Evolutionary conservation across 176 grass and related monocot genomes (phyloP).

Genomic region (Eleusine coracana): DNA sequence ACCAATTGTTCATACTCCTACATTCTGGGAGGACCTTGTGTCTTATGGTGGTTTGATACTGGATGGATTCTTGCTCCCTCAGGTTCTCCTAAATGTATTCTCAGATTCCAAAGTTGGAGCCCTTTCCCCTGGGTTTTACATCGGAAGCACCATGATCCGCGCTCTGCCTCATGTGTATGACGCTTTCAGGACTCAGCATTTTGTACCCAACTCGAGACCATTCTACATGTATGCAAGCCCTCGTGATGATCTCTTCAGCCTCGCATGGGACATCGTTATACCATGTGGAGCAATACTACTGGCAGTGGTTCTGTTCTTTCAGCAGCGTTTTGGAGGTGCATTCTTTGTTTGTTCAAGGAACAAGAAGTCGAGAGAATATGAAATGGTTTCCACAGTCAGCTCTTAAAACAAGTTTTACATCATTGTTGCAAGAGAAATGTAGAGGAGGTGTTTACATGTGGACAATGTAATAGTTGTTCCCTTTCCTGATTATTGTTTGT

Average conservation of each 20-base stretch:
- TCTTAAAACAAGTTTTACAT: constrained; percentile 36
- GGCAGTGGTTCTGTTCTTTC: constrained; percentile 54
- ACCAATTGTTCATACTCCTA: constrained; percentile 33
- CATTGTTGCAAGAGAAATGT: constrained; percentile 11
- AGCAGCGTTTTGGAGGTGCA: constrained; percentile 66
- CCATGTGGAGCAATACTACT: constrained; percentile 57
- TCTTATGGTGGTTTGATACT: constrained; percentile 68
- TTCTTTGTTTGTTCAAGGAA: constrained; percentile 60
- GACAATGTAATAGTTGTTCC: constrained; percentile 10
- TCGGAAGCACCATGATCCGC: constrained; percentile 65
- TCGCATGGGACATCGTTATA: constrained; percentile 72
- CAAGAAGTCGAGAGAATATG: constrained; percentile 51
- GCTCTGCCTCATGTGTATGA: constrained; percentile 75
- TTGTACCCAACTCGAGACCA: constrained; percentile 39
- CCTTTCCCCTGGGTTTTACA: constrained; percentile 63
- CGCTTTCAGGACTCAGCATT: constrained; percentile 54
- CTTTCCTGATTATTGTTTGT: background rate
- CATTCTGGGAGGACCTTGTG: constrained; percentile 68
- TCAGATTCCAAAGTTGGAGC: constrained; percentile 64
- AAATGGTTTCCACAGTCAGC: constrained; percentile 57
- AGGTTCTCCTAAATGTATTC: constrained; percentile 69
- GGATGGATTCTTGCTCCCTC: constrained; percentile 83
- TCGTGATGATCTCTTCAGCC: constrained; percentile 66
- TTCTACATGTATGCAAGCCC: constrained; percentile 68
- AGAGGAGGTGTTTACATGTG: constrained; percentile 22